These are phyloP conservation scores for Pleomassaria siparia DNA, from an alignment of 2,329 filamentous ascomycete genomes.

Conservation along the genomic window DNA sequence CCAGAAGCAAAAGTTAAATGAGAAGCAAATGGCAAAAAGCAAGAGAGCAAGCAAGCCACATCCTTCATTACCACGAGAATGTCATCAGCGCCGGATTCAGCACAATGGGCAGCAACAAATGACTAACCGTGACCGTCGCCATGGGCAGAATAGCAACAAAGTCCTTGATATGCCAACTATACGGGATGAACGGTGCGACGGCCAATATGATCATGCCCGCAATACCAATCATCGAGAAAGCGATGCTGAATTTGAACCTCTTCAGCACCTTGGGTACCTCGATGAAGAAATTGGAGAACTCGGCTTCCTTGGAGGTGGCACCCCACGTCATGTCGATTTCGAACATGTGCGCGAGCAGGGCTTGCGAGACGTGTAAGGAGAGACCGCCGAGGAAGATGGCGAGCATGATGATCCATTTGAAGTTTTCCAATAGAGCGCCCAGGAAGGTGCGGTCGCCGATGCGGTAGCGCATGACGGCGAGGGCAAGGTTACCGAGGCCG, in stretches of 20 bases:
- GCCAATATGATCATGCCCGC: conserved; percentile 66
- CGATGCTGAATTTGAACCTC: conserved; percentile 73
- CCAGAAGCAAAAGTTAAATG: background rate
- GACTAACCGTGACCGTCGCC: conserved; percentile 68
- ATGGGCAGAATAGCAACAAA: conserved; percentile 73
- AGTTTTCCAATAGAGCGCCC: conserved; percentile 55
- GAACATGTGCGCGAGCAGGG: conserved; percentile 78
- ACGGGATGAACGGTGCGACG: conserved; percentile 64
- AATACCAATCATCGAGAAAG: conserved; percentile 63
- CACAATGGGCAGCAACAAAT: conserved; percentile 69
- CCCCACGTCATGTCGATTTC: conserved; percentile 85
- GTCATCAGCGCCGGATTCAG: conserved; percentile 77
- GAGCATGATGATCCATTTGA: conserved; percentile 65
- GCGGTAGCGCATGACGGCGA: conserved; percentile 64
- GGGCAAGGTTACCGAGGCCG: conserved; percentile 58
- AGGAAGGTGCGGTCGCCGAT: conserved; percentile 57
- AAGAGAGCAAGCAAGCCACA: background rate
- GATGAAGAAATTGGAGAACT: conserved; percentile 82
- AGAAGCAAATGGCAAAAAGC: background rate
- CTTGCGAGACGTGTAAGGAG: conserved; percentile 76
- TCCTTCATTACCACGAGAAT: conserved; percentile 63
- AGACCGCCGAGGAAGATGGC: conserved; percentile 80
- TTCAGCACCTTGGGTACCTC: conserved; percentile 77
- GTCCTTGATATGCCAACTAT: conserved; percentile 51
- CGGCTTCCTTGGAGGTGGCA: conserved; percentile 77